These are phyloP conservation scores for Metschnikowia sp. DNA, from an alignment of 805 yeast species.

Conservation along the genomic window DNA sequence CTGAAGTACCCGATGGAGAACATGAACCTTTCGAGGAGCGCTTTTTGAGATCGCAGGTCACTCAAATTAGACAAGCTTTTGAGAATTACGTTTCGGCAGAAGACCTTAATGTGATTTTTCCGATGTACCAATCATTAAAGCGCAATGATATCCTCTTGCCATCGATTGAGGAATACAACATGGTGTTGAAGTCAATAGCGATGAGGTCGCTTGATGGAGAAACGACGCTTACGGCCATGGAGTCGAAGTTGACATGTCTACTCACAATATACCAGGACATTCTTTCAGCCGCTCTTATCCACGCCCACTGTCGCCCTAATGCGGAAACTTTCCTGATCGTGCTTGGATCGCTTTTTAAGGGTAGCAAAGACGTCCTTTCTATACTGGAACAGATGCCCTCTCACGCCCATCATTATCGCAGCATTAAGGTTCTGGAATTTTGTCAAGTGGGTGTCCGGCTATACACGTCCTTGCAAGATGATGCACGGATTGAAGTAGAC, in stretches of 20 bases:
- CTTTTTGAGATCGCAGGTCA: slow-evolving; percentile 21
- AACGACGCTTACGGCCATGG: slow-evolving; percentile 37
- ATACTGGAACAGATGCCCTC: slow-evolving; percentile 43
- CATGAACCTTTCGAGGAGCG: slow-evolving; percentile 17
- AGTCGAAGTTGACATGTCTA: slow-evolving; percentile 58
- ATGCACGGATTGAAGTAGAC: slow-evolving; percentile 30
- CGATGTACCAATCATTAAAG: slow-evolving; percentile 39
- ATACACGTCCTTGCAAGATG: slow-evolving; percentile 43
- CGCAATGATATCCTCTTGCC: slow-evolving; percentile 44
- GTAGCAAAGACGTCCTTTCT: slow-evolving; percentile 39
- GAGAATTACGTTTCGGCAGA: slow-evolving; percentile 15
- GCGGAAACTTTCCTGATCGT: slow-evolving; percentile 49
- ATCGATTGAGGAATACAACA: slow-evolving; percentile 48
- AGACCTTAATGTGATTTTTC: slow-evolving; percentile 35
- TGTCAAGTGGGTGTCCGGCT: slow-evolving; percentile 43
- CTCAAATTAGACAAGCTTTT: slow-evolving; percentile 19
- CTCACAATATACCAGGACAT: slow-evolving; percentile 68
- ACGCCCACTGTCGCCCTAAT: slow-evolving; percentile 47
- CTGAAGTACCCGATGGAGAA: not conserved
- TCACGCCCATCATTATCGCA: slow-evolving; percentile 45
- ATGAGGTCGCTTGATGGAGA: slow-evolving; percentile 43
- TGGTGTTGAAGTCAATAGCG: slow-evolving; percentile 53
- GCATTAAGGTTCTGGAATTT: slow-evolving; percentile 41
- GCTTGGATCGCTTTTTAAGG: slow-evolving; percentile 48
- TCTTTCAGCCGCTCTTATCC: slow-evolving; percentile 25